Conservation (phyloP, 1,284 basidiomycete species). For the Moniliella sp. region DNA sequence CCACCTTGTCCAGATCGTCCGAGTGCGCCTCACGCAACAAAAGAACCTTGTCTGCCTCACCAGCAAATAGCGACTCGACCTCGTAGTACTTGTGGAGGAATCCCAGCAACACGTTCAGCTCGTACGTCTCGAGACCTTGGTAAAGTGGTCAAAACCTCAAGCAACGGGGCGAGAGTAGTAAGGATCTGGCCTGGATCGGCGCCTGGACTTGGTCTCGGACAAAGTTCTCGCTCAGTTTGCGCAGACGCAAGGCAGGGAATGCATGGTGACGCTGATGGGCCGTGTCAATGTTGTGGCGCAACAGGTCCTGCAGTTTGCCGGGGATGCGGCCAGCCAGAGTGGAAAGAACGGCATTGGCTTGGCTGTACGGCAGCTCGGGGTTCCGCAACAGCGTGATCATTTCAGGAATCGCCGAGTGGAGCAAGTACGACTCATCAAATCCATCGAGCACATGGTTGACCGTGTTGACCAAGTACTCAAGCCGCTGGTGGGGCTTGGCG, state of each 20-base stretch:
- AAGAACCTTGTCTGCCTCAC: slow-evolving; percentile 71
- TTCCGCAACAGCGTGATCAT: slow-evolving; percentile 56
- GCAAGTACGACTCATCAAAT: slow-evolving; percentile 25
- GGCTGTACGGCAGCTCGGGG: slow-evolving; percentile 69
- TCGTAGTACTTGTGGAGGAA: slow-evolving; percentile 55
- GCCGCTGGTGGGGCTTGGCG: slow-evolving; percentile 72
- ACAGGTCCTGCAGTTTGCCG: slow-evolving; percentile 48
- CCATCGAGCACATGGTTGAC: slow-evolving; percentile 55
- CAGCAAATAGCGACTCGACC: slow-evolving; percentile 79
- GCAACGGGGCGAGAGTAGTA: slow-evolving; percentile 49
- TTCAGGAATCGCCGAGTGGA: slow-evolving; percentile 61
- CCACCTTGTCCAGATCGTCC: slow-evolving; percentile 71
- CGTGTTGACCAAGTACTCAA: slow-evolving; percentile 53
- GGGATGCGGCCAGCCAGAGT: slow-evolving; percentile 83
- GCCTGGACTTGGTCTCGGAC: slow-evolving; percentile 51
- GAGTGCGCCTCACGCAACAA: slow-evolving; percentile 75
- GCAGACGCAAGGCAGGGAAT: slow-evolving; percentile 63
- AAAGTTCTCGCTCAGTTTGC: slow-evolving; percentile 64
- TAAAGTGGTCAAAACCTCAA: slow-evolving; percentile 63
- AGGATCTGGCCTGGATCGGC: slow-evolving; percentile 19
- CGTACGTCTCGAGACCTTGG: slow-evolving; percentile 68
- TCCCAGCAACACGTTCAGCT: slow-evolving; percentile 51
- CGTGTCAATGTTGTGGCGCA: slow-evolving; percentile 57
- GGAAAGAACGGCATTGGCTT: slow-evolving; percentile 62
- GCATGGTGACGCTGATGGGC: slow-evolving; percentile 51